Evolutionary conservation across 805 yeast species (phyloP).

Genomic region (Sugiyamaella marilandica): DNA sequence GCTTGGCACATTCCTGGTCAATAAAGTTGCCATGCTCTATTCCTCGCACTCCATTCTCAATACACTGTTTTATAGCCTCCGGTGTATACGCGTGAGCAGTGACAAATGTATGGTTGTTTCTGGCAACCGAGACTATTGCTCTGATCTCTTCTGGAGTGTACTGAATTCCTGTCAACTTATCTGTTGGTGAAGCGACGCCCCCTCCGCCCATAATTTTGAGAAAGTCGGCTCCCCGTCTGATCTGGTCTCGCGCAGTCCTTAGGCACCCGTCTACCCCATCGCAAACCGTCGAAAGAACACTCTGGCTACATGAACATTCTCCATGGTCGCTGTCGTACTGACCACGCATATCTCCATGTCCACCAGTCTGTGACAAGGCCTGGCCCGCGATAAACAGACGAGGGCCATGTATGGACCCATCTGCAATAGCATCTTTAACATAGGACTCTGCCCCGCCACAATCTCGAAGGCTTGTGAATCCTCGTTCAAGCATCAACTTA

Average conservation of each 20-base stretch:
- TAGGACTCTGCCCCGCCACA: constrained; percentile 5
- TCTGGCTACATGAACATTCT: background rate
- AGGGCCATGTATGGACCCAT: constrained; percentile 5
- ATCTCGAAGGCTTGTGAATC: constrained; percentile 2
- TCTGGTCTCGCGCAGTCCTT: background rate
- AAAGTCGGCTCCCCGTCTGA: constrained; percentile 2
- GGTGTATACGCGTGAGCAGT: constrained; percentile 8
- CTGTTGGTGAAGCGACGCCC: constrained; percentile 5
- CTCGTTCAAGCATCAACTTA: constrained; percentile 1
- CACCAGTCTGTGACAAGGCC: constrained; percentile 9
- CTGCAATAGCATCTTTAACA: background rate
- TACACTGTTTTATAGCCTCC: constrained; percentile 3
- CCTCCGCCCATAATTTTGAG: constrained; percentile 8
- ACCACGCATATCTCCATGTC: constrained; percentile 6
- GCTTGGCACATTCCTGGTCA: constrained; percentile 94
- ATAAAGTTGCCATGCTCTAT: constrained; percentile 7
- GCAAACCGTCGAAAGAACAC: background rate
- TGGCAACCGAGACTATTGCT: constrained; percentile 1
- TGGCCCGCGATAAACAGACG: constrained; percentile 2
- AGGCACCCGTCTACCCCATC: constrained; percentile 4
- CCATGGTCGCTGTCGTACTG: background rate
- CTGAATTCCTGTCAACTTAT: constrained; percentile 1
- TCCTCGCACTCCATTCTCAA: constrained; percentile 6
- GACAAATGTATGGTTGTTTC: background rate
- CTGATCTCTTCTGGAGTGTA: constrained; percentile 5